Conservation (phyloP, 2,329 filamentous ascomycete genomes). For the Aspergillus sp. region DNA sequence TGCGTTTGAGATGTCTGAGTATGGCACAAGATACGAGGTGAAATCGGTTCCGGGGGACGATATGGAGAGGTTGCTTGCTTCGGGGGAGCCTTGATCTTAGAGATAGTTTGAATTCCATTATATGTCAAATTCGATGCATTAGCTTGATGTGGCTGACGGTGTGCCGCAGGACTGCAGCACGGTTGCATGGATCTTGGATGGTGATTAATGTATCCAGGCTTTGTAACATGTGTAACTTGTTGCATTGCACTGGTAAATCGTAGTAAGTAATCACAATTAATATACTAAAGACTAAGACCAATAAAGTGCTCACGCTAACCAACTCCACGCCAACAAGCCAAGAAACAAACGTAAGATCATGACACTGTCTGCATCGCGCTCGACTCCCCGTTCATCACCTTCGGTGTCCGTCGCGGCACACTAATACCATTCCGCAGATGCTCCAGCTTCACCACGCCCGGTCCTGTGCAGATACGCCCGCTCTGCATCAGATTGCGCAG, state of each 20-base stretch:
- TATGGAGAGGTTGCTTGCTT: neutral
- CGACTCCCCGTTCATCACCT: conserved; percentile 23
- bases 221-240: too few species aligned
- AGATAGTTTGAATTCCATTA: too few species aligned
- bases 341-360: conserved; percentile 10
- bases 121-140: too few species aligned
- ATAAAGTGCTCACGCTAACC: conserved; percentile 1
- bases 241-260: too few species aligned
- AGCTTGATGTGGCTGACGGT: too few species aligned
- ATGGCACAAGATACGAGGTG: too few species aligned
- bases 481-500: conserved; percentile 44
- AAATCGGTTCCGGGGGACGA: neutral
- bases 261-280: too few species aligned
- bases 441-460: conserved; percentile 32
- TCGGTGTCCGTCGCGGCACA: conserved; percentile 24
- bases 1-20: neutral
- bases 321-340: neutral
- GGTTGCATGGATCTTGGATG: too few species aligned
- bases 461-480: conserved; percentile 42
- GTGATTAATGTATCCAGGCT: too few species aligned
- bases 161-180: too few species aligned
- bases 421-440: conserved; percentile 33
- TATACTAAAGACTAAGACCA: too few species aligned
- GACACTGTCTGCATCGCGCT: conserved; percentile 32
- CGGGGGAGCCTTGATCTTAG: too few species aligned